Evolutionary conservation across 2,329 filamentous ascomycete genomes (phyloP).

Genomic region (Pezicula carpinea): DNA sequence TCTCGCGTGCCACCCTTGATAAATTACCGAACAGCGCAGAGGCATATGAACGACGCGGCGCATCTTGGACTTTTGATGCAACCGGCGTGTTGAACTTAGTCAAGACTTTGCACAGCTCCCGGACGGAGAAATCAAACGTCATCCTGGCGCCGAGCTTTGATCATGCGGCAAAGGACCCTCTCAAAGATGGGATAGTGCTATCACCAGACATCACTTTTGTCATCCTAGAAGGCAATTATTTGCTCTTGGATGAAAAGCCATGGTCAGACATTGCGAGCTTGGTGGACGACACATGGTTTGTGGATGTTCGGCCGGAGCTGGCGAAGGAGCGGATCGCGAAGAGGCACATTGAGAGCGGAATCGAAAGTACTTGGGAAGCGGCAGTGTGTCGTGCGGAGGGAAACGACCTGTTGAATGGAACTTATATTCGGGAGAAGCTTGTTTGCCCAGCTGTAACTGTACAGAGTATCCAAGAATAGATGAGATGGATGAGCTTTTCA

Average conservation of each 20-base stretch:
- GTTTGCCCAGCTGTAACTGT: constrained; percentile 61
- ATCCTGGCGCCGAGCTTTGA: constrained; percentile 71
- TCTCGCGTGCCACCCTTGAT: constrained; percentile 74
- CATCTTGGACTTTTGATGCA: constrained; percentile 91
- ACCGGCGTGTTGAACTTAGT: constrained; percentile 65
- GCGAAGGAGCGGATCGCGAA: constrained; percentile 65
- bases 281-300: constrained; percentile 75
- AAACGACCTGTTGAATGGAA: constrained; percentile 83
- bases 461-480: constrained; percentile 56
- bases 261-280: constrained; percentile 62
- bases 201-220: constrained; percentile 56
- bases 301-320: constrained; percentile 66
- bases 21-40: constrained; percentile 70
- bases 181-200: constrained; percentile 61
- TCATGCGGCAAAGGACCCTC: constrained; percentile 74
- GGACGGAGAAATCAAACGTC: constrained; percentile 10
- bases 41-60: constrained; percentile 77
- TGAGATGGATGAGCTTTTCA: too few relatives aligned
- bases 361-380: constrained; percentile 63
- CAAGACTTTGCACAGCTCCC: constrained; percentile 23
- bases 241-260: constrained; percentile 57
- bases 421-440: constrained; percentile 64
- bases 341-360: constrained; percentile 75
- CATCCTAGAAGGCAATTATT: constrained; percentile 74
- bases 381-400: constrained; percentile 68